These are phyloP conservation scores for Panicum hallii DNA, from an alignment of 202 grass and related monocot genomes.

Conservation along the genomic window DNA sequence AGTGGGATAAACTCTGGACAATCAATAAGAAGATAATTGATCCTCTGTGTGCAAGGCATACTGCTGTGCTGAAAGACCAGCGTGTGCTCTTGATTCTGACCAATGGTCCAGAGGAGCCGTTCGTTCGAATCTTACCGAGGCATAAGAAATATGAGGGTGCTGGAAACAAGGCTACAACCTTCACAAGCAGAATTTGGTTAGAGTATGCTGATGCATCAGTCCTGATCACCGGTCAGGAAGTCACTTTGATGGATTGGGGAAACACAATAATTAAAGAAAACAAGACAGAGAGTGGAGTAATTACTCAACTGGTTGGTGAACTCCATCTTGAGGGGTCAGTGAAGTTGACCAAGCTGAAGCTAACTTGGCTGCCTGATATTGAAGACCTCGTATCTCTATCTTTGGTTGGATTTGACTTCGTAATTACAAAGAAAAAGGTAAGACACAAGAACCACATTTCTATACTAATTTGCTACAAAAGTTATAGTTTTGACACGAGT, in stretches of 20 bases:
- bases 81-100: constrained; percentile 63
- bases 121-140: constrained; percentile 73
- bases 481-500: no score
- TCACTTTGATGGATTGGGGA: constrained; percentile 98
- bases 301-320: constrained; percentile 76
- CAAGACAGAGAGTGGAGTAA: constrained; percentile 68
- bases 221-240: constrained; percentile 66
- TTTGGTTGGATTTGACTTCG: constrained; percentile 86
- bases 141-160: constrained; percentile 90
- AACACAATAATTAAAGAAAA: constrained; percentile 88
- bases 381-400: constrained; percentile 72
- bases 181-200: constrained; percentile 76
- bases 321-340: constrained; percentile 87
- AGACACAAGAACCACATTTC: neutral
- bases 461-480: no score
- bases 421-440: constrained; percentile 99
- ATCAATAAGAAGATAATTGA: constrained; percentile 95
- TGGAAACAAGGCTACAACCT: constrained; percentile 88
- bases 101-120: constrained; percentile 76
- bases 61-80: constrained; percentile 70
- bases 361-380: constrained; percentile 84
- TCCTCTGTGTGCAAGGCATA: constrained; percentile 84
- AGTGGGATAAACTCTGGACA: constrained; percentile 97
- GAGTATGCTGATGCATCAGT: constrained; percentile 75
- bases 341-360: constrained; percentile 89